Evolutionary conservation across 495 filamentous ascomycete genomes (phyloP).

Genomic region (Neurospora cerealis): DNA sequence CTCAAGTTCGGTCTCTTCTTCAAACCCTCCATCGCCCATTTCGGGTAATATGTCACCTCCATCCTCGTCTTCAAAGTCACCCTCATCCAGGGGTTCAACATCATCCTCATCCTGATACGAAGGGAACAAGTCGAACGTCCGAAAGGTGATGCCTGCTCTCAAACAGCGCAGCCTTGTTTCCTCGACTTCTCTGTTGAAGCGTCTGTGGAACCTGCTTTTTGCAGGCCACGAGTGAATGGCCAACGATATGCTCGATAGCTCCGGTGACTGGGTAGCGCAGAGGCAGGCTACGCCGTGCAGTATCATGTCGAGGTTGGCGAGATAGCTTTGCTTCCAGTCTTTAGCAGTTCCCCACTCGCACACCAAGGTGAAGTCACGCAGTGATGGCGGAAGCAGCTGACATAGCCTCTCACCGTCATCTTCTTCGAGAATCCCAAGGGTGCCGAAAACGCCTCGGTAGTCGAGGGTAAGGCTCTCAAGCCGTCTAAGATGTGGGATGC

Average conservation of each 20-base stretch:
- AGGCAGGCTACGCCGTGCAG: conserved; percentile 22
- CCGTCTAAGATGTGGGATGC: conserved; percentile 16
- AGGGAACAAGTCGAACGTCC: conserved; percentile 22
- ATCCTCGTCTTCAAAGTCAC: conserved; percentile 8
- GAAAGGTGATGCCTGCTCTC: conserved; percentile 17
- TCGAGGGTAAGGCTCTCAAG: conserved; percentile 21
- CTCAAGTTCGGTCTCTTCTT: conserved; percentile 15
- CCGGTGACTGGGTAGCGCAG: conserved; percentile 10
- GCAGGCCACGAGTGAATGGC: conserved; percentile 29
- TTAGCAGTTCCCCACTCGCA: conserved; percentile 24
- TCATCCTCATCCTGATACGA: conserved; percentile 25
- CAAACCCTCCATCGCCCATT: not conserved
- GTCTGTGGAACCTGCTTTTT: conserved; percentile 18
- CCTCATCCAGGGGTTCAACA: conserved; percentile 8
- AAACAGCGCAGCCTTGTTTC: conserved; percentile 13
- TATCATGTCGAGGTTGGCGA: conserved; percentile 24
- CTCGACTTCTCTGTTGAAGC: conserved; percentile 23
- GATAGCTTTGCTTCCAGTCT: conserved; percentile 26
- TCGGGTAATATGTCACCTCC: conserved; percentile 1
- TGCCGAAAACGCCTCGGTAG: conserved; percentile 25
- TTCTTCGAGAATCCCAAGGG: conserved; percentile 22
- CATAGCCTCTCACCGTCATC: conserved; percentile 26
- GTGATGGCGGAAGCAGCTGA: conserved; percentile 16
- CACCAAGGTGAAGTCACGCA: conserved; percentile 22
- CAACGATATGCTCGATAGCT: conserved; percentile 17